phyloP scores from a whole-genome alignment of 2,329 filamentous ascomycete genomes.

The Apiospora marii region DNA sequence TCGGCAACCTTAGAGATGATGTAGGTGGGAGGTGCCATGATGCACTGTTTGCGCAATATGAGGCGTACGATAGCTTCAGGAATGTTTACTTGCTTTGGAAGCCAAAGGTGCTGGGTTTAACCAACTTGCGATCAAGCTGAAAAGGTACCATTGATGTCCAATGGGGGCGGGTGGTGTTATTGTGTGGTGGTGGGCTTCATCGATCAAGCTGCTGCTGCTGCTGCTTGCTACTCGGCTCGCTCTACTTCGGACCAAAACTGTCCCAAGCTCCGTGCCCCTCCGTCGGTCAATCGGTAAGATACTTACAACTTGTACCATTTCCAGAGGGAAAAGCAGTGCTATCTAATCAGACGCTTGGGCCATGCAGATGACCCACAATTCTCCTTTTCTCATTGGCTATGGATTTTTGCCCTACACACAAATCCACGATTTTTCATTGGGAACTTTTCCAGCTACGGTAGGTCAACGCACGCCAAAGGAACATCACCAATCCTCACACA shows the following conservation, averaged over 20 bases:
- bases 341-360: slow-evolving; percentile 16
- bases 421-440: slow-evolving; percentile 26
- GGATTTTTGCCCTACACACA: slow-evolving; percentile 24
- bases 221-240: too few relatives aligned
- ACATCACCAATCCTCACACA: slow-evolving; percentile 21
- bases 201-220: not conserved
- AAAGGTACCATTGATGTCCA: not conserved
- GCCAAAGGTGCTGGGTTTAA: not conserved
- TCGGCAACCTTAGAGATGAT: slow-evolving; percentile 67
- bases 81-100: not conserved
- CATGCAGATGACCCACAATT: not conserved
- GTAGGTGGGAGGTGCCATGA: slow-evolving; percentile 63
- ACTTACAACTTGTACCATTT: not conserved
- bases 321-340: not conserved
- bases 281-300: not conserved
- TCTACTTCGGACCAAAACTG: not conserved
- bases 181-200: not conserved
- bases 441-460: slow-evolving; percentile 22
- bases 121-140: not conserved
- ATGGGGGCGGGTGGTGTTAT: not conserved
- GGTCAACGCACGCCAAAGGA: slow-evolving; percentile 10
- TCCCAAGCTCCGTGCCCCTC: not conserved
- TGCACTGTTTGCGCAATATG: slow-evolving; percentile 18
- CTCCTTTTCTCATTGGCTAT: slow-evolving; percentile 10
- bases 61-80: not conserved